phyloP scores from a whole-genome alignment of 768 basidiomycete genomes.

The Leccinum incarnatum region DNA sequence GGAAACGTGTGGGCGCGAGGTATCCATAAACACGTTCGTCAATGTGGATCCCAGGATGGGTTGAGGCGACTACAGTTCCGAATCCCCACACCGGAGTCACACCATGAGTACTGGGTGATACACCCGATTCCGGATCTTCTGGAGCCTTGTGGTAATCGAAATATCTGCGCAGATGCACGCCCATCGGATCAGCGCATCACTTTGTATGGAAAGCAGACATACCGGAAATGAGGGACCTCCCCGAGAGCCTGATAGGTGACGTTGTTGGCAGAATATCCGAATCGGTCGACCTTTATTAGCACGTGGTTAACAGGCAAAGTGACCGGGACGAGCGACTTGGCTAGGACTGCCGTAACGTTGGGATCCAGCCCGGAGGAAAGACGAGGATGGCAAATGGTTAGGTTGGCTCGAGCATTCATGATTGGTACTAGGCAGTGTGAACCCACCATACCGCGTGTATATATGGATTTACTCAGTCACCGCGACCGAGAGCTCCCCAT shows the following conservation, averaged over 20 bases:
- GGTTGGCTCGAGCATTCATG: conserved; percentile 22
- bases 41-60: conserved; percentile 42
- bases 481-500: neutral
- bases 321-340: conserved; percentile 19
- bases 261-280: conserved; percentile 73
- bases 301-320: conserved; percentile 43
- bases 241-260: conserved; percentile 62
- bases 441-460: neutral
- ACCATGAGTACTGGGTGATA: conserved; percentile 53
- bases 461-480: neutral
- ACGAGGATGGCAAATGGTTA: conserved; percentile 41
- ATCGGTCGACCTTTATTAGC: conserved; percentile 57
- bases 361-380: conserved; percentile 33
- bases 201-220: neutral
- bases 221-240: conserved; percentile 42
- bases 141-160: conserved; percentile 64
- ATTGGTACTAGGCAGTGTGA: neutral
- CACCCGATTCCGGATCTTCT: conserved; percentile 25
- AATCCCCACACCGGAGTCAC: conserved; percentile 75
- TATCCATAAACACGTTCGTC: conserved; percentile 66
- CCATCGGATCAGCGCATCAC: neutral
- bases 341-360: conserved; percentile 27
- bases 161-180: conserved; percentile 46
- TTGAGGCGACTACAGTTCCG: conserved; percentile 52
- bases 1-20: conserved; percentile 56